phyloP scores from a whole-genome alignment of 148 eudicot species.

The Rhododendron williamsianum region DNA sequence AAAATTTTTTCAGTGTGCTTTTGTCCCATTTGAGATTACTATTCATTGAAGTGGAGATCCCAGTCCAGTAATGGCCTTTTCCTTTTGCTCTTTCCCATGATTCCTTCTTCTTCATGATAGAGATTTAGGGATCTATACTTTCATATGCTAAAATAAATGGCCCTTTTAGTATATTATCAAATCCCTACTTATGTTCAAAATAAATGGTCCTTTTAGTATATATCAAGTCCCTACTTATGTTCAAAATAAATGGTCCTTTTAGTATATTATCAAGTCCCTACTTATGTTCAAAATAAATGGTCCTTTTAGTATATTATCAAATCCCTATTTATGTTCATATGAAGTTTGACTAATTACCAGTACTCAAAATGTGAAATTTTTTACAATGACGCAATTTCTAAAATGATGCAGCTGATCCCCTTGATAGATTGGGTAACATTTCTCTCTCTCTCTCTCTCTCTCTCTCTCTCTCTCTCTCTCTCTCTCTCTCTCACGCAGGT shows the following conservation, averaged over 20 bases:
- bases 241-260: not conserved
- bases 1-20: not conserved
- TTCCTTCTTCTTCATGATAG: not conserved
- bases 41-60: not conserved
- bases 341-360: not conserved
- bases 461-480: too few relatives aligned
- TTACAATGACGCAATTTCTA: not conserved
- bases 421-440: not conserved
- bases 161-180: not conserved
- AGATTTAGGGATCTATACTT: not conserved
- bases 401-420: not conserved
- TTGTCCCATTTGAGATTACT: not conserved
- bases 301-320: not conserved
- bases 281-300: not conserved
- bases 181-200: not conserved
- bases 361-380: not conserved
- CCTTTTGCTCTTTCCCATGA: not conserved
- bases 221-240: not conserved
- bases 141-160: not conserved
- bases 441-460: too few relatives aligned
- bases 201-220: not conserved
- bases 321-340: not conserved
- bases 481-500: conserved; percentile 5
- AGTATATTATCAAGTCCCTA: not conserved
- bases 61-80: not conserved